These are phyloP conservation scores for Xylogone sp. DNA, from an alignment of 2,329 filamentous ascomycete genomes.

Conservation along the genomic window DNA sequence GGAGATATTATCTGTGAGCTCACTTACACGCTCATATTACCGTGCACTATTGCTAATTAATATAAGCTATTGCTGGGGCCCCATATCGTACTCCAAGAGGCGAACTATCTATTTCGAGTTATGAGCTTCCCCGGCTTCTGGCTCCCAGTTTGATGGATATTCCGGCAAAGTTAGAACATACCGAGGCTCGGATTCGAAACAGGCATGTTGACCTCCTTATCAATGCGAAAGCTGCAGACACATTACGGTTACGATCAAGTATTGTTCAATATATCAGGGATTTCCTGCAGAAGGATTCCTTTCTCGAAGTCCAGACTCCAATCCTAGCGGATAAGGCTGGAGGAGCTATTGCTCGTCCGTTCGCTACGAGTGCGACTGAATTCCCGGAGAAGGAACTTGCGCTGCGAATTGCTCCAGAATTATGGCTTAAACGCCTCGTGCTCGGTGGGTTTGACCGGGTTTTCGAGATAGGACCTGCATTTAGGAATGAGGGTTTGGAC, in stretches of 20 bases:
- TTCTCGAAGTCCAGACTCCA: conserved; percentile 87
- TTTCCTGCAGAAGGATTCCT: conserved; percentile 67
- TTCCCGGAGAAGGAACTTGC: conserved; percentile 68
- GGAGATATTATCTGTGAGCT: conserved; percentile 79
- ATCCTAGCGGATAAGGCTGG: conserved; percentile 78
- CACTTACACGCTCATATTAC: conserved; percentile 1
- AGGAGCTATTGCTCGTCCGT: conserved; percentile 85
- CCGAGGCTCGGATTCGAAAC: conserved; percentile 68
- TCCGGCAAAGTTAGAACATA: conserved; percentile 65
- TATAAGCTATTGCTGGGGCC: conserved; percentile 59
- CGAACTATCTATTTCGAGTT: conserved; percentile 70
- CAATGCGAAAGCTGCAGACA: conserved; percentile 63
- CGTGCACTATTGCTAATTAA: conserved; percentile 9
- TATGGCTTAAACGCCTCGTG: conserved; percentile 91
- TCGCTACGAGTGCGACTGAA: conserved; percentile 75
- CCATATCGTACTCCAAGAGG: conserved; percentile 68
- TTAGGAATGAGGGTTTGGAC: conserved; percentile 91
- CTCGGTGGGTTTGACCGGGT: conserved; percentile 84
- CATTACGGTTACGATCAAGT: conserved; percentile 68
- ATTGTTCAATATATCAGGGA: conserved; percentile 72
- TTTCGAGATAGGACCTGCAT: conserved; percentile 89
- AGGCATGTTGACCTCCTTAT: conserved; percentile 87
- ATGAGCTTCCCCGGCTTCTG: conserved; percentile 64
- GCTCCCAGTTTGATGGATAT: conserved; percentile 77
- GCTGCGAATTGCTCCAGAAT: conserved; percentile 85